Evolutionary conservation across 371 early-diverging fungal species (phyloP), one percentile per base, ranked within the genome.

Genomic region (Mortierella sp.): DNA sequence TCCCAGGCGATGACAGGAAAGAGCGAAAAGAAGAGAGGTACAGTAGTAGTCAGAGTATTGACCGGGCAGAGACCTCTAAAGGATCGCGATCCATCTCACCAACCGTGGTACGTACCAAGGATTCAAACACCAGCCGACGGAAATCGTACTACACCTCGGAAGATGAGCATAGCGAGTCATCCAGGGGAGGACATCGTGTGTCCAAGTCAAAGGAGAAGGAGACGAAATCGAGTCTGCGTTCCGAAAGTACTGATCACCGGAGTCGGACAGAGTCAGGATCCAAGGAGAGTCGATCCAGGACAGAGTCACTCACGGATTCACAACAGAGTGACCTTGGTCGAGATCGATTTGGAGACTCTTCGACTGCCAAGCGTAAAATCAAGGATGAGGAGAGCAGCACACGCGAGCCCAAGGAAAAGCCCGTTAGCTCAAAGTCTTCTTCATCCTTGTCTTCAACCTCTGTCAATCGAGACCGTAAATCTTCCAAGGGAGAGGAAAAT

Each of bases 141-240:
- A 57, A 29, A 18, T 21, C 72, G 14, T 77, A 72, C 56, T 53
- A 72, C 23, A 72, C 69, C 30, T 68, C 72, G 19, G 77, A 77
- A 23, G 66, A 28, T 18, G 77, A 72, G 11, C 11, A 26, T 43
- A 68, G 57, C 1, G 59, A 65, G 7, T 19, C 68, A 1, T 21
- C 16, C 58, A 65, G 58, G 51, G 53, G 25, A 21, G 53, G n/a
- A 25, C 57, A 53, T 7, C 61, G 63, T 7, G 19, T 37, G 6
- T 59, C 62, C 12, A 69, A 75, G 23, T 9, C 19, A 16, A 53
- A 53, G 53, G 53, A 53, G 3, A 53, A 23, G 44, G 70, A 75
- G 15, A n/a, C 11, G 5, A 61, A 62, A 26, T 51, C 59, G 6
- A 68, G 46, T 16, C 19, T 28, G n/a, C 64, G 44, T 16, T 26